Percentiles rank a stretch among this genome's conserved stretches.
Evolutionary conservation across 73 alveolate species (phyloP).

Genomic region (Breviolum minutum): DNA sequence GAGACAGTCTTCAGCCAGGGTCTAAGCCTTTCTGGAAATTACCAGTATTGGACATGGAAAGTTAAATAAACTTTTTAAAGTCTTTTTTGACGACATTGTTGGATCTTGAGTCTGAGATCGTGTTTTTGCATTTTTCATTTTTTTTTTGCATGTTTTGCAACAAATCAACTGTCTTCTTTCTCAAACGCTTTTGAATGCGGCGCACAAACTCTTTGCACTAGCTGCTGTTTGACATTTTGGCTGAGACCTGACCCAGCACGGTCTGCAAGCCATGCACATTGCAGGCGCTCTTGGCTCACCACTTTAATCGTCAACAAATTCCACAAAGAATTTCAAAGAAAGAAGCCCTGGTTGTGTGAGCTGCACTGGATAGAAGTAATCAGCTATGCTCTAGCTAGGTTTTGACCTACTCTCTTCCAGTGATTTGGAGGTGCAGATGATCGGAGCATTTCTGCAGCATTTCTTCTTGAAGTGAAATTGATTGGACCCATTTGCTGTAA

Average conservation of each 20-base stretch:
- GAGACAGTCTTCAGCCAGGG: background rate
- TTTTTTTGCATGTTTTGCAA: too few species aligned
- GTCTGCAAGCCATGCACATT: constrained; percentile 34
- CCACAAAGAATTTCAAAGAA: background rate
- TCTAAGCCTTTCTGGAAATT: background rate
- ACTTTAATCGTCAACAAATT: background rate
- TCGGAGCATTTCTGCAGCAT: background rate
- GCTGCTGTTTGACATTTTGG: background rate
- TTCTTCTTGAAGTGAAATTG: background rate
- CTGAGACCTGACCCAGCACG: constrained; percentile 33
- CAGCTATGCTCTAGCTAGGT: background rate
- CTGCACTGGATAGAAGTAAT: background rate
- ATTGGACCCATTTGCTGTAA: background rate
- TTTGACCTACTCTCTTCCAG: background rate
- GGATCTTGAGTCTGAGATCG: background rate
- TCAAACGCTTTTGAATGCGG: too few species aligned
- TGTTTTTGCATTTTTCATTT: too few species aligned
- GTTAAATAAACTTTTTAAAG: background rate
- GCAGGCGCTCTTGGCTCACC: constrained; percentile 30
- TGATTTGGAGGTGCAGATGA: constrained; percentile 2
- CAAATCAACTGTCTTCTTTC: too few species aligned
- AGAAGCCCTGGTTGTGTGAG: background rate
- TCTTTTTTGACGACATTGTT: background rate
- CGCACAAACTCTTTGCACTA: too few species aligned
- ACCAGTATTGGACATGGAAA: background rate